Percentiles rank a stretch among this genome's conserved stretches.
These are phyloP conservation scores for Mucor racemosus DNA, from an alignment of 371 early-diverging fungal genomes.

Conservation along the genomic window DNA sequence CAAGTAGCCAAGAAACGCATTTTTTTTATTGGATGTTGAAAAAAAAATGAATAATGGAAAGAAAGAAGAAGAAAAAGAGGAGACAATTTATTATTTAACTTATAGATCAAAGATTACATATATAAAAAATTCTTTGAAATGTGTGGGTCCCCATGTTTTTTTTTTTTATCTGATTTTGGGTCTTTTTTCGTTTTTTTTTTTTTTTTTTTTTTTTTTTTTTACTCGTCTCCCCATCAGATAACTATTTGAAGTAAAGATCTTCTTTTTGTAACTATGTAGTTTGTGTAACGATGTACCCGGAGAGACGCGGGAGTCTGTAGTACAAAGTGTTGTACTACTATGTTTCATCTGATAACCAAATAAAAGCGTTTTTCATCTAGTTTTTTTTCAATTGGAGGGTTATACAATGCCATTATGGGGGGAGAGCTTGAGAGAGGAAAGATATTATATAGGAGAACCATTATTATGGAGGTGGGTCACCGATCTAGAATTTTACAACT, in stretches of 20 bases:
- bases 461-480: neutral
- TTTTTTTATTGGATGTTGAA: constrained; percentile 5
- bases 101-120: constrained; percentile 17
- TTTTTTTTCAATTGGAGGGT: neutral
- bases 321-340: constrained; percentile 3
- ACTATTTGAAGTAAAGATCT: neutral
- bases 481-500: constrained; percentile 10
- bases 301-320: constrained; percentile 1
- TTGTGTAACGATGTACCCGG: neutral
- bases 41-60: constrained; percentile 12
- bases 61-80: constrained; percentile 14
- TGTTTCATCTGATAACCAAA: constrained; percentile 12
- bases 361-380: neutral
- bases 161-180: constrained; percentile 8
- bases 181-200: constrained; percentile 7
- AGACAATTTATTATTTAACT: neutral
- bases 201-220: neutral
- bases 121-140: neutral
- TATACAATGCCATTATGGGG: too few species aligned
- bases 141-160: neutral
- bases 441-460: neutral
- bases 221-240: constrained; percentile 11
- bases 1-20: constrained; percentile 34
- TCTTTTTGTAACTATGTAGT: constrained; percentile 1
- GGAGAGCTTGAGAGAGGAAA: neutral